phyloP scores from a whole-genome alignment of 148 eudicot species.

The Camellia sinensis region DNA sequence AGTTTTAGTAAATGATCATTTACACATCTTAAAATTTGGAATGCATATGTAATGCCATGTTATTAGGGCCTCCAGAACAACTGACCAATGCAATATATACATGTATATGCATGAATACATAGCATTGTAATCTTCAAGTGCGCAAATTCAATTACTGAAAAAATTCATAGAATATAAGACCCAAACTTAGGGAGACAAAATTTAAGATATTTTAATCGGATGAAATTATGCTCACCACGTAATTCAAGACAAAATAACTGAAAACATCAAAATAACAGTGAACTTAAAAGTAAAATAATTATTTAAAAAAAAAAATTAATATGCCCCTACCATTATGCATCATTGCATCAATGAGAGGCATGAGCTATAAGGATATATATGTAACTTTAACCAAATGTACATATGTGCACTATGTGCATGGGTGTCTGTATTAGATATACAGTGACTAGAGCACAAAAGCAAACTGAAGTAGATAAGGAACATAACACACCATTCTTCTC shows the following conservation, averaged over 20 bases:
- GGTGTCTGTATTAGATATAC: not conserved
- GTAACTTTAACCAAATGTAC: not conserved
- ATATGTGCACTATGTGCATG: not conserved
- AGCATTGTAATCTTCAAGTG: not conserved
- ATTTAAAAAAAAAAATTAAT: not conserved
- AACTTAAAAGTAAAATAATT: constrained; percentile 2
- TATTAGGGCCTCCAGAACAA: not conserved
- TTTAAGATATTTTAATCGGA: not conserved
- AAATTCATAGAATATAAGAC: not conserved
- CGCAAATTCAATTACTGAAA: not conserved
- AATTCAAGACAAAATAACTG: not conserved
- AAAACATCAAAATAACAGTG: not conserved
- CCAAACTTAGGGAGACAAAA: constrained; percentile 1
- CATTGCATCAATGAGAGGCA: not conserved
- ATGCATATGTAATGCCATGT: not conserved
- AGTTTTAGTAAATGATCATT: not conserved
- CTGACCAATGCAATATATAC: not conserved
- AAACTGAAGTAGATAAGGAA: constrained; percentile 8
- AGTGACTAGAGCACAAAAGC: not conserved
- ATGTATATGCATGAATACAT: not conserved
- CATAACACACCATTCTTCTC: constrained; percentile 57
- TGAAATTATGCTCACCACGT: not conserved
- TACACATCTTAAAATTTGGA: not conserved
- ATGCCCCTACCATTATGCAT: not conserved
- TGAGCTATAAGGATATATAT: not conserved